Evolutionary conservation across 2,329 filamentous ascomycete species (phyloP), one percentile per base, ranked within the genome.

Genomic region (Magnaporthiopsis poae): DNA sequence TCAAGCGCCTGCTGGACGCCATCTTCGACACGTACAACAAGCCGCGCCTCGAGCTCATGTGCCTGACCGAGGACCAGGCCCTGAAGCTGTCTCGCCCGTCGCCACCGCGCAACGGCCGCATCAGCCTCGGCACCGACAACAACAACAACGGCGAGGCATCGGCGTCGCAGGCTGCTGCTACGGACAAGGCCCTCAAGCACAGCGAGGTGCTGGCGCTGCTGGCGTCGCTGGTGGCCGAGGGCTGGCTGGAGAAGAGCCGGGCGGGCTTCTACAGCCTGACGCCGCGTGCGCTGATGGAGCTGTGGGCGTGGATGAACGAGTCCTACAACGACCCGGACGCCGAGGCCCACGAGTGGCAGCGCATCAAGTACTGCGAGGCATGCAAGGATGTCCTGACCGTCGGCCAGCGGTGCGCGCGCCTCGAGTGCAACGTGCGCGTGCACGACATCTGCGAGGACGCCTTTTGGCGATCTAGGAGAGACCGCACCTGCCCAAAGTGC

Each of bases 1-100:
- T 98, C 66, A 95, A 96, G 77, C 84, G 95, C 11, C 76, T 97
- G 3, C 84, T 99, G 0, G 93, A 97, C 75, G 87, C 85, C 71
- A 96, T 99, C 86, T 99, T 98, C 74, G 91, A 96, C 69, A 89
- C 86, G 27, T 88, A 92, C 79, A 98, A 98, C 74, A 91, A 88
- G 0, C 83, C 81, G 11, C 82, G 86, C n/a, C 86, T 88, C 72
- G 94, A 99, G 77, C 85, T 92, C 33, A 88, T 97, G 85, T 92
- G 91, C 3, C 80, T 98, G 3, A 90, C 87, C 15, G 84, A 86
- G 61, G 91, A 92, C 75, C 88, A 96, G 72, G 93, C 93, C 3
- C 81, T 90, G 65, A 88, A 91, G 71, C 79, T 96, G 63, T 81
- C 86, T 12, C 79, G 84, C 63, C 84, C 86, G 39, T 13, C 63